Evolutionary conservation across 768 basidiomycete genomes (phyloP), one percentile per base, ranked within the genome.

Genomic region (Mycena capillaripes): DNA sequence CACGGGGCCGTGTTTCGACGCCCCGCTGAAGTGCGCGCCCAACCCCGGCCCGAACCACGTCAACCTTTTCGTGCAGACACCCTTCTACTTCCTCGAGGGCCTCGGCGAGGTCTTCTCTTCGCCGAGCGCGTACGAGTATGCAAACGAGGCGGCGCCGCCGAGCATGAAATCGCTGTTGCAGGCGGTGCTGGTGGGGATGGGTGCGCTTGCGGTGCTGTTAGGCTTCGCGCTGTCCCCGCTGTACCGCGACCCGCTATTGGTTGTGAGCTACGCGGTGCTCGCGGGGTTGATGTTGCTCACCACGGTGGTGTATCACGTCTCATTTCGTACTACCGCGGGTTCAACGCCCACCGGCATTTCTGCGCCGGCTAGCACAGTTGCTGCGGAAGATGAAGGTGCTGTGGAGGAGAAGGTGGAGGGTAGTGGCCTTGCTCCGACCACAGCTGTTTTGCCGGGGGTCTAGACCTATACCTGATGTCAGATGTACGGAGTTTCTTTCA

Each of bases 91-190:
- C 5, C 52, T 71, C 58, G 70, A 71, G 44, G 70, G 70, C 32
- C 70, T 71, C 52, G 70, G 70, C 58, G 70, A 71, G 65, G 65
- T 71, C 17, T 71, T 71, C 53, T 71, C 70, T 10, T 71, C 70
- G 11, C 64, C 70, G 14, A 56, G 64, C 50, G 46, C 65, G 40
- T 71, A 71, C 42, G 70, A 71, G 34, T 66, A 71, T 59, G 70
- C 70, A 12, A 66, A 71, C 44, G 55, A 30, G 23, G 64, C 52
- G n/a, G 70, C 70, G 50, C 70, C 70, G 19, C 21, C n/a, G 42
- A 66, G 58, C 59, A 71, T 71, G 70, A 71, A 71, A 50, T 53
- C 48, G 16, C 40, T 71, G 23, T 48, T 71, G 32, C 70, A 71
- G 52, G 64, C 64, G 23, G 70, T 66, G 38, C 42, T 66, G 23